phyloP scores from a whole-genome alignment of 2,329 filamentous ascomycete genomes.

The Phialophora macrospora region DNA sequence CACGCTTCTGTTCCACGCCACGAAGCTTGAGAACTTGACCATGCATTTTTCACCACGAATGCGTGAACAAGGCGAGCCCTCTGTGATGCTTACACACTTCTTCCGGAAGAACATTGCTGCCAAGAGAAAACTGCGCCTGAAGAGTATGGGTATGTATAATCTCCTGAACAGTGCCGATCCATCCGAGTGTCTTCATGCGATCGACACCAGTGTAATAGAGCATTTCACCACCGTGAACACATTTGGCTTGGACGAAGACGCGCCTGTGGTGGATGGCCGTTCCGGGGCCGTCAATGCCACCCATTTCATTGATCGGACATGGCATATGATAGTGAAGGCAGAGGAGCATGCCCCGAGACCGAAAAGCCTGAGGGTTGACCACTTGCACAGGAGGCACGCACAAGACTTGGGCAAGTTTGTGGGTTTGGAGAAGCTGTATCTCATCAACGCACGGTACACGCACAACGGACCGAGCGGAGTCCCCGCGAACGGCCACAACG shows the following conservation, averaged over 20 bases:
- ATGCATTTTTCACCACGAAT: conserved; percentile 68
- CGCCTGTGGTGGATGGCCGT: conserved; percentile 35
- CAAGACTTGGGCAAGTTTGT: conserved; percentile 50
- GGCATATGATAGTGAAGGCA: conserved; percentile 44
- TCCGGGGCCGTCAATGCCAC: conserved; percentile 45
- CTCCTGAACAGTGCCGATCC: conserved; percentile 59
- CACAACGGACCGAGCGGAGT: conserved; percentile 6
- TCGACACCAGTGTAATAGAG: conserved; percentile 50
- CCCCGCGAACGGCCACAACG: not conserved
- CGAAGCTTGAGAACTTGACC: conserved; percentile 59
- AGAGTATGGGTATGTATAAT: conserved; percentile 62
- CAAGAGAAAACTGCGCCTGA: conserved; percentile 54
- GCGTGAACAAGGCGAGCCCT: conserved; percentile 63
- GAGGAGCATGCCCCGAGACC: conserved; percentile 42
- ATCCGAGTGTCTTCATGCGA: conserved; percentile 52
- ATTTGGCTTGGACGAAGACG: conserved; percentile 51
- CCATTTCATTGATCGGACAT: conserved; percentile 62
- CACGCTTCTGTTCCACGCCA: conserved; percentile 58
- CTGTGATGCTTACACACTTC: conserved; percentile 58
- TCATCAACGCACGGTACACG: conserved; percentile 49
- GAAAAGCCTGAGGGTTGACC: conserved; percentile 57
- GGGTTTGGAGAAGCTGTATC: conserved; percentile 58
- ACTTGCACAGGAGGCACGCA: conserved; percentile 52
- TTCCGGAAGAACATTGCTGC: conserved; percentile 61
- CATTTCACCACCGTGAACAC: conserved; percentile 61